Evolutionary conservation across 768 basidiomycete species (phyloP).

Genomic region (Podaxis sp.): DNA sequence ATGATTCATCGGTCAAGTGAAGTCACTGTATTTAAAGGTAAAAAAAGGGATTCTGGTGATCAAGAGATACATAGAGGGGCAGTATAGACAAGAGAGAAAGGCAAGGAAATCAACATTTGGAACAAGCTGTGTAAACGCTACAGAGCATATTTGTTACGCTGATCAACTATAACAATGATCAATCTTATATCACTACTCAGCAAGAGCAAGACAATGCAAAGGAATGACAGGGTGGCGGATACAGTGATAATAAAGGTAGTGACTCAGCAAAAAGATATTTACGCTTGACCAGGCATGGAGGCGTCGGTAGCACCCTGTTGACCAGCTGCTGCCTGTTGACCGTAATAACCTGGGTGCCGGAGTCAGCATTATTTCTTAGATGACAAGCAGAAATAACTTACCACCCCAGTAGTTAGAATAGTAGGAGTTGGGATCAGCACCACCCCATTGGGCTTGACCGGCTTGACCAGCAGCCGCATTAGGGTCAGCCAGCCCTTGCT

Average conservation of each 20-base stretch:
- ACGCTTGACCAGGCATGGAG: slow-evolving; percentile 51
- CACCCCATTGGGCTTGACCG: slow-evolving; percentile 75
- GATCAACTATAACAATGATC: slow-evolving; percentile 17
- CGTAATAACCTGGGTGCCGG: slow-evolving; percentile 66
- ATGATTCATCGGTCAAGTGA: background rate
- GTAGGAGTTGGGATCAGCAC: slow-evolving; percentile 70
- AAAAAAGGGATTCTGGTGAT: slow-evolving; percentile 18
- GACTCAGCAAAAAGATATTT: slow-evolving; percentile 20
- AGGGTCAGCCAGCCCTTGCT: slow-evolving; percentile 55
- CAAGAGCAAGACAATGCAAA: slow-evolving; percentile 27
- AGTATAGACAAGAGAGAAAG: slow-evolving; percentile 21
- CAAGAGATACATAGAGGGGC: slow-evolving; percentile 18
- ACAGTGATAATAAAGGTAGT: slow-evolving; percentile 20
- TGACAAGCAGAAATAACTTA: slow-evolving; percentile 31
- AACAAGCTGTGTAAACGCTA: background rate
- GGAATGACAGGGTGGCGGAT: slow-evolving; percentile 21
- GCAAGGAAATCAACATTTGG: slow-evolving; percentile 18
- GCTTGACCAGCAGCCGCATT: slow-evolving; percentile 54
- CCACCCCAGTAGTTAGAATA: slow-evolving; percentile 86
- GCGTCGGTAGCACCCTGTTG: slow-evolving; percentile 60
- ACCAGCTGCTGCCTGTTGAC: slow-evolving; percentile 59
- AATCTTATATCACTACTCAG: slow-evolving; percentile 12
- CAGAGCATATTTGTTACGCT: slow-evolving; percentile 22
- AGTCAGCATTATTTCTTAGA: slow-evolving; percentile 12
- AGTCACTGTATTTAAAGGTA: slow-evolving; percentile 17